Base-by-base conservation (phyloP, 2,329 filamentous ascomycete species). In the Ophiostoma quercus region DNA sequence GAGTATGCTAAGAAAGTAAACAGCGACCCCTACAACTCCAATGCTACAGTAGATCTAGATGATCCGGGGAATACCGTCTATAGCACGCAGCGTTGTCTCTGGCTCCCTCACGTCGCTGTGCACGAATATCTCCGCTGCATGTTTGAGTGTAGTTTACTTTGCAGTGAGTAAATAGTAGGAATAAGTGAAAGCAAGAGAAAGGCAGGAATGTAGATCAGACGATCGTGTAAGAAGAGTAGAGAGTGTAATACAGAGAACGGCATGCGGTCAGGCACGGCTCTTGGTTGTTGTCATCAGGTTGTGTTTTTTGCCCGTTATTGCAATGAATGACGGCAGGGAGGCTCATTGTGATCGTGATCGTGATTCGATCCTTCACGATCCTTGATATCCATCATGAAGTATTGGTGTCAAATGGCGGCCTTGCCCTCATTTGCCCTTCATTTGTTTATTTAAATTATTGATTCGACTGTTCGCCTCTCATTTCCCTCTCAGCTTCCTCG, bases 81-180 rank as follows among this genome's bases (percentile, higher is more conserved):
- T 29, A 57, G n/a, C 51, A 57, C 51, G 5, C 43, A 8, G 43
- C 19, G 16, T n/a, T 57, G 22, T 57, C 51, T 57, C 51, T 57
- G 51, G n/a, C 51, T 25, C 51, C 51, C 51, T 57, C 51, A 12
- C 51, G 12, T 57, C n/a, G 51, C n/a, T 29, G 51, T 57, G 51
- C 22, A 57, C 51, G n/a, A 22, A 57, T 57, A 25, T 29, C n/a
- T 29, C 51, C 51, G 51, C 51, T 57, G 51, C 51, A 57, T 57
- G 51, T 57, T 57, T 25, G n/a, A 57, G 51, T 47, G 43, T 12
- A 57, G 51, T 12, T 16, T 54, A n/a, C 7, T 9, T 54, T 12
- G 37, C 22, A 25, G 51, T 22, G 47, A 6, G 14, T 51, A 29
- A 25, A 9, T 14, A 57, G 51, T 57, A 1, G 2, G 25, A 29